phyloP scores from a whole-genome alignment of 257 asterid species.

The Lithospermum erythrorhizon region DNA sequence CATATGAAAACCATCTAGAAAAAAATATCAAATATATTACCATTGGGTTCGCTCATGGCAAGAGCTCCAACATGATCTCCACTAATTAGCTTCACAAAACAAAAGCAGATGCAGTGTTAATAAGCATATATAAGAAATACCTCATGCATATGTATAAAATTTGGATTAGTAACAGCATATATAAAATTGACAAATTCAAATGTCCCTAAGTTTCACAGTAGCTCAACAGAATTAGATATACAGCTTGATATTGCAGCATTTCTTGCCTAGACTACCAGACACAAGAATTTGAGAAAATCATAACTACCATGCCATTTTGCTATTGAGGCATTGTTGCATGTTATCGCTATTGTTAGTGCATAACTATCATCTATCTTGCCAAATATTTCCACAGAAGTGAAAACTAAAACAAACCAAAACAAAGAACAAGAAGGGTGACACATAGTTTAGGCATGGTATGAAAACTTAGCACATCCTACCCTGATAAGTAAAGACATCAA shows the following conservation, averaged over 20 bases:
- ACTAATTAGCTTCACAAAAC: slow-evolving; percentile 61
- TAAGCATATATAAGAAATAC: not conserved
- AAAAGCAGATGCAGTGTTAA: slow-evolving; percentile 10
- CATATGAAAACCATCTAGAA: slow-evolving; percentile 1
- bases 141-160: not conserved
- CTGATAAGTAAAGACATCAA: not conserved
- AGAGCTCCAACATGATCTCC: slow-evolving; percentile 99
- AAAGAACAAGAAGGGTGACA: not conserved
- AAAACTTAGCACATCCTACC: not conserved
- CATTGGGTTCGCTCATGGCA: slow-evolving; percentile 99
- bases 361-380: too few relatives aligned
- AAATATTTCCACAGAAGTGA: not conserved
- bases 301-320: not conserved
- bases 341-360: too few relatives aligned
- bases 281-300: not conserved
- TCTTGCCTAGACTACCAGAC: not conserved
- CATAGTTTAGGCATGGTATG: too few relatives aligned
- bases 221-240: too few relatives aligned
- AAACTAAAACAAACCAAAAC: not conserved
- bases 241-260: not conserved
- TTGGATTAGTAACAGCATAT: not conserved
- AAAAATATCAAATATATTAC: slow-evolving; percentile 25
- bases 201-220: too few relatives aligned
- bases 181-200: not conserved
- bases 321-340: too few relatives aligned